Evolutionary conservation across 1,284 basidiomycete species (phyloP), one percentile per base, ranked within the genome.

Genomic region (Somion occarium): DNA sequence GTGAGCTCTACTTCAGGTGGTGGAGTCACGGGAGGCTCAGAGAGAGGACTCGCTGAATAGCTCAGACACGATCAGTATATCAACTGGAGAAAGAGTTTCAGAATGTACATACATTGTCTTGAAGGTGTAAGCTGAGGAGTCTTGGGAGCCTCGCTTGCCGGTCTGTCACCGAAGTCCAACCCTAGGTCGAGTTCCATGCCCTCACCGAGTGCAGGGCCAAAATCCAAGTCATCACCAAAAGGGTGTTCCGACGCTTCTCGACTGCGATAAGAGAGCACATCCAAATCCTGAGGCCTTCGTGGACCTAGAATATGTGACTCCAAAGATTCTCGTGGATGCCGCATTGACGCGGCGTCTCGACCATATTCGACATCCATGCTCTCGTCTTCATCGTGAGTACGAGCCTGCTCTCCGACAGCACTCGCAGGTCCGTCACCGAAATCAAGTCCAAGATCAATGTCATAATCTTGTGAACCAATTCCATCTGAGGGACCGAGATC

Each of bases 391-490:
- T 76, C 52, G 55, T 62, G 45, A 68, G 59, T 5, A 54, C 57
- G 12, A 55, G 52, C 38, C 13, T 19, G 46, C 38, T 48, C 45
- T 39, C 49, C 61, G 23, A 55, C 64, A 4, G 66, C 69, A 53
- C 69, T 71, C 18, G 62, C 63, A 0, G 72, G 74, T 7, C 73
- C 79, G 54, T 83, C 84, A 37, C 79, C 87, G 61, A 85, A 88
- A 59, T 85, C 79, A 44, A 91, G 73, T 50, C 83, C 87, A 20
- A 91, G 70, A 61, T 89, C 86, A 47, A 90, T 60, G 56, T 74
- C 74, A 62, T 85, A 93, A 65, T 93, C 90, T 64, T 92, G 87
- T 1, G 89, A 91, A 38, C 90, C 91, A 58, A 94, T 89, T 41
- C 90, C 90, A 56, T 88, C 88, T 0, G 80, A 78, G 5, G 85